Evolutionary conservation across 1,284 basidiomycete genomes (phyloP), one percentile per base, ranked within the genome.

Genomic region (Dichomitus squalens): DNA sequence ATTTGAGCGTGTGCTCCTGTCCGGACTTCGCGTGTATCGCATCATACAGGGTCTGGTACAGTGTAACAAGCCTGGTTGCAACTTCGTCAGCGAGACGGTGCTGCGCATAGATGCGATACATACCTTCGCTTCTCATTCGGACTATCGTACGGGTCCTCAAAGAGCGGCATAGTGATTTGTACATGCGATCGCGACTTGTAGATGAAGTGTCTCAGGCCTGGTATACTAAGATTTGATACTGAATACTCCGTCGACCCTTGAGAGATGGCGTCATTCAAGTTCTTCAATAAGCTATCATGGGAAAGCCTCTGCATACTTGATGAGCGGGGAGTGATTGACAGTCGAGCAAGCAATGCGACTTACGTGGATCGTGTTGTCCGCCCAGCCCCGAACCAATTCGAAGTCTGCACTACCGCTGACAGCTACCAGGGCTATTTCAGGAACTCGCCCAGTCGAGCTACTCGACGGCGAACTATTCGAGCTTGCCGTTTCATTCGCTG

Each of bases 131-230:
- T 81, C 61, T 86, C 84, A 52, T 84, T 79, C 0, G 76, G 61
- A 38, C 75, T 75, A 44, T 86, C 82, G 70, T 97, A 98, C 2
- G 92, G 89, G 29, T 90, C 90, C 66, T 95, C 93, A 72, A 89
- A 95, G 16, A 75, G 73, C 0, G 96, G 94, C 61, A 82, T 78
- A 0, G 95, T 97, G 33, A 96, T 81, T 70, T 98, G 96, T 18
- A 98, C 93, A 64, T 93, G 85, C 16, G 85, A 76, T 18, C 93
- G 83, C 18, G 92, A 93, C 75, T 97, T 98, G 79, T 97, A 98
- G 51, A 97, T 76, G 70, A 98, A 99, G 73, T 99, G 96, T 27
- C 92, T 84, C 25, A 99, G 74, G 0, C 95, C 95, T 1, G 94
- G 91, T 53, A 96, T 88, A 4, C 86, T 86, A 1, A 98, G 75